Conservation (phyloP, 805 yeast genomes). For the Saccharomycopsis sp. region DNA sequence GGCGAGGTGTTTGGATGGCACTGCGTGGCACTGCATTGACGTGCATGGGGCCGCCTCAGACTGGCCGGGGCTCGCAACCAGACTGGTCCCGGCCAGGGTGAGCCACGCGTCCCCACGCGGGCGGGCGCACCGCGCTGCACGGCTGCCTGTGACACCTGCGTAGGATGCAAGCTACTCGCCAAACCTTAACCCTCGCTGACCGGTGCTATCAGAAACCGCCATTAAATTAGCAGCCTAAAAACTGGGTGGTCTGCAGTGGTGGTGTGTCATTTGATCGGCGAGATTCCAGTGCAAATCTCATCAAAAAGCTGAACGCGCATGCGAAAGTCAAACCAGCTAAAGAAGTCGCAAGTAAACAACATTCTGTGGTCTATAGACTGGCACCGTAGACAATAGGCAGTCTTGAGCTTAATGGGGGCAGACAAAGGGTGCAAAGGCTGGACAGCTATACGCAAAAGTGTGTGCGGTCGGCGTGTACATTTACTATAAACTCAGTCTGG, state of each 20-base stretch:
- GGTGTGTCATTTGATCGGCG: not conserved
- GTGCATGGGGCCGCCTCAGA: not conserved
- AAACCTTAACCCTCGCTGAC: not conserved
- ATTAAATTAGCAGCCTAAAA: too few species aligned
- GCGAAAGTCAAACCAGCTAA: too few species aligned
- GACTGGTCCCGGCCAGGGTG: not conserved
- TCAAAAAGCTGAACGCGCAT: too few species aligned
- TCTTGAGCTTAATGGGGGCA: too few species aligned
- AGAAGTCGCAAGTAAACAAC: too few species aligned
- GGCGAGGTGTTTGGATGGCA: not conserved
- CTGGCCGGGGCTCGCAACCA: not conserved
- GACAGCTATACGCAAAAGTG: too few species aligned
- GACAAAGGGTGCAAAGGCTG: too few species aligned
- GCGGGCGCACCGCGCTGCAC: not conserved
- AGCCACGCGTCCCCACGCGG: not conserved
- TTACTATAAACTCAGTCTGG: not conserved
- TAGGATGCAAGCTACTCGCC: not conserved
- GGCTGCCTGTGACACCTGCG: not conserved
- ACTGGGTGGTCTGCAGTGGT: too few species aligned
- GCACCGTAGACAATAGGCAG: too few species aligned
- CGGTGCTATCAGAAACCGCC: too few species aligned
- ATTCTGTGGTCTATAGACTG: too few species aligned
- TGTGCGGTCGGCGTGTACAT: too few species aligned
- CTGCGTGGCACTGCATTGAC: not conserved
- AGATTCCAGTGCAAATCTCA: not conserved